Base-by-base conservation (phyloP, 2,329 filamentous ascomycete species). In the Eurotiales sp. region DNA sequence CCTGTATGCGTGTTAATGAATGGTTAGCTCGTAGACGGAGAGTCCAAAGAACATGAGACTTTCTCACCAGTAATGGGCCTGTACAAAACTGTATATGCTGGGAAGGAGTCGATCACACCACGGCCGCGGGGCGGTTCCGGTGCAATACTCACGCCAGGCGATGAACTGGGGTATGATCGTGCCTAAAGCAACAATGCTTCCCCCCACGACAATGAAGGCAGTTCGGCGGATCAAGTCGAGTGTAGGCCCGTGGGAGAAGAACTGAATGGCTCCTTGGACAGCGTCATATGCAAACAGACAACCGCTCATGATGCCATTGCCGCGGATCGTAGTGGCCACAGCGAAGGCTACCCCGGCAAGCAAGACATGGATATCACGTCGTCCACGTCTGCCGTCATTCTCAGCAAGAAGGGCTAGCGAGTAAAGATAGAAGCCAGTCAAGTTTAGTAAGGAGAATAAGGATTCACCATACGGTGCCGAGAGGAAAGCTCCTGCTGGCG, bases 61-160 rank as follows among this genome's bases (percentile, higher is more conserved):
- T 40, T 7, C 46, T 42, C 78, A 95, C 91, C 93, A 99, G 70
- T 99, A 97, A 61, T 88, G 77, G 41, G 78, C 77, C 66, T 99
- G 93, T 2, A 97, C 92, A 76, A 87, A 97, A 0, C 83, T 79
- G 70, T 95, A 97, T 54, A 99, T 91, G 66, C 90, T 95, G 3
- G 93, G 93, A 11, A 91, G 56, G n/a, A 72, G 66, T 15, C 74
- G 77, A 17, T 69, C 65, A 67, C 93, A 99, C 93, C 93, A 99
- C 3, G 83, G 80, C 51, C 88, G 75, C 49, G 73, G 54, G 34
- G 61, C 27, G 23, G 52, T 15, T 12, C 22, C 61, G 15, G 64
- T 57, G 59, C 90, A 96, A 67, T 86, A 96, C 36, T 82, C 78
- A 46, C 68, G 66, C 69, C 89, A 96, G 2, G 91, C 91, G 30